phyloP scores from a whole-genome alignment of 345 rosid genomes.

The Euphorbia tirucalli region DNA sequence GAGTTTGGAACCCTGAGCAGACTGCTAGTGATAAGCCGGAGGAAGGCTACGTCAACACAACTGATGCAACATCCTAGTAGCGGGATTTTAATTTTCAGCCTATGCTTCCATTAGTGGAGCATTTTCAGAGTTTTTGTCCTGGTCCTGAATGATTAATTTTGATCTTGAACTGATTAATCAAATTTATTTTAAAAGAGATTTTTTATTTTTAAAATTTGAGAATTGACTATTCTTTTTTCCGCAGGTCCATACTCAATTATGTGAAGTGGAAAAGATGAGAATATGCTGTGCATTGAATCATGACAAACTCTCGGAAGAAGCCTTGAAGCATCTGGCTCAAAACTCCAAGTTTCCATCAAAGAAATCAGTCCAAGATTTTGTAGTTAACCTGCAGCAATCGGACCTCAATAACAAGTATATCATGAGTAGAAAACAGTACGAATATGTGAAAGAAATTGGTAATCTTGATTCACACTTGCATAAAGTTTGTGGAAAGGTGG shows the following conservation, averaged over 20 bases:
- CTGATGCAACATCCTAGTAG: too few species aligned
- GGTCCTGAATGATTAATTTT: too few species aligned
- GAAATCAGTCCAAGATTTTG: constrained; percentile 27
- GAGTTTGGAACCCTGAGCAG: too few species aligned
- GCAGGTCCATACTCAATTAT: constrained; percentile 45
- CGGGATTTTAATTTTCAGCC: too few species aligned
- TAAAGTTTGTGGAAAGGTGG: too few species aligned
- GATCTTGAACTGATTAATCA: neutral
- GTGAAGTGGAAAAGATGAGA: constrained; percentile 34
- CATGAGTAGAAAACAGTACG: constrained; percentile 10
- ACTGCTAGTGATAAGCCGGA: too few species aligned
- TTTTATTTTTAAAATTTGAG: neutral
- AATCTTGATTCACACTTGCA: constrained; percentile 22
- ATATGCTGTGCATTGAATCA: constrained; percentile 36
- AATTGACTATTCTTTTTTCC: neutral
- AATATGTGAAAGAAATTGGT: constrained; percentile 18
- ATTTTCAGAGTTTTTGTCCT: too few species aligned
- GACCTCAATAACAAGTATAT: constrained; percentile 12
- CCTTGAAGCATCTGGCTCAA: constrained; percentile 29
- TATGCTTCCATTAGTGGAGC: too few species aligned
- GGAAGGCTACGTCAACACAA: too few species aligned
- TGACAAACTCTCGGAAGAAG: constrained; percentile 44
- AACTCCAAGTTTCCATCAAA: constrained; percentile 43
- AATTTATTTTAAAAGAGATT: too few species aligned
- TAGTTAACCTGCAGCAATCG: constrained; percentile 19